Percentiles rank a stretch among this genome's conserved stretches.
These are phyloP conservation scores for Shiraia bambusicola DNA, from an alignment of 2,329 filamentous ascomycete species.

Conservation along the genomic window DNA sequence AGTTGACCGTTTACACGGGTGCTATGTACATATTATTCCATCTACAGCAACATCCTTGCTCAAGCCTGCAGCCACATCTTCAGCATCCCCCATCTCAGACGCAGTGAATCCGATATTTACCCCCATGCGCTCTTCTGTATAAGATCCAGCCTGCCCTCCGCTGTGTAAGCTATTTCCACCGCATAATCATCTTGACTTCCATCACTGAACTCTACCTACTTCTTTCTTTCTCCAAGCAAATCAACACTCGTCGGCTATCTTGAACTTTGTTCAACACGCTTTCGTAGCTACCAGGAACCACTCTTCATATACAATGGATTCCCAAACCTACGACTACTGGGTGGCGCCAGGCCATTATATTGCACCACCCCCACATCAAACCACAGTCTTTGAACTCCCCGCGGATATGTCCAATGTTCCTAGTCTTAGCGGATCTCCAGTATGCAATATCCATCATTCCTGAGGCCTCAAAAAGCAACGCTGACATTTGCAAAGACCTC, in stretches of 20 bases:
- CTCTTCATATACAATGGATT: slow-evolving; percentile 31
- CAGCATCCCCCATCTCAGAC: slow-evolving; percentile 13
- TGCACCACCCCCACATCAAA: slow-evolving; percentile 30
- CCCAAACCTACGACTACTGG: slow-evolving; percentile 42
- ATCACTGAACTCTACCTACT: slow-evolving; percentile 4
- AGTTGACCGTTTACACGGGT: slow-evolving; percentile 28
- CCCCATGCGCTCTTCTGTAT: slow-evolving; percentile 23
- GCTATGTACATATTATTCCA: no score
- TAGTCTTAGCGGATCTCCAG: slow-evolving; percentile 43
- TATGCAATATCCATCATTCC: slow-evolving; percentile 18
- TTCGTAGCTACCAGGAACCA: slow-evolving; percentile 5
- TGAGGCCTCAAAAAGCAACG: background rate
- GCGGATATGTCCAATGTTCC: slow-evolving; percentile 41
- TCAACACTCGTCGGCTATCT: background rate
- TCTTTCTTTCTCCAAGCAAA: background rate
- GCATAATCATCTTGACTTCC: slow-evolving; percentile 26
- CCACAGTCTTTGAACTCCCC: slow-evolving; percentile 36
- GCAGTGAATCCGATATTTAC: slow-evolving; percentile 23
- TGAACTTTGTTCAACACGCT: slow-evolving; percentile 8
- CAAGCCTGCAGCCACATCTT: slow-evolving; percentile 21
- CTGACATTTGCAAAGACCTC: slow-evolving; percentile 31
- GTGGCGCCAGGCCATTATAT: slow-evolving; percentile 39
- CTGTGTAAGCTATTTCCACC: slow-evolving; percentile 31
- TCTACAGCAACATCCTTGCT: slow-evolving; percentile 21
- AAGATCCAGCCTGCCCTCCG: slow-evolving; percentile 37